A percentile compares a stretch with the other conserved stretches of the same genome.
phyloP scores from a whole-genome alignment of 352 stramenopile species.

The Globisporangium rhizosaccharum region DNA sequence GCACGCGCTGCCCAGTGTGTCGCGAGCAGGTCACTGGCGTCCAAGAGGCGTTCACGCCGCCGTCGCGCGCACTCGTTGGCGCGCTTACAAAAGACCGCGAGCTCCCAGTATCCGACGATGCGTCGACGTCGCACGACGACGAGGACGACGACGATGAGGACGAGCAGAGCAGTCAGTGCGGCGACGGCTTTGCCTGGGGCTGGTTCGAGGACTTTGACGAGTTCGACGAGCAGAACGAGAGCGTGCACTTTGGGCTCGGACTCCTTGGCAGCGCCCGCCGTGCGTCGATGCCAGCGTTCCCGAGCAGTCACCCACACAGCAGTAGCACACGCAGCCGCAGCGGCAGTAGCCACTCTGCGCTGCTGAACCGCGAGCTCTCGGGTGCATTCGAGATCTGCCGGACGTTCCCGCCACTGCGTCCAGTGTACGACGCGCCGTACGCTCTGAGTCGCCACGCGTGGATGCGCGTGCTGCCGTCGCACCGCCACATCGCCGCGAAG shows the following conservation, averaged over 20 bases:
- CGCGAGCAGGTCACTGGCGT: constrained; percentile 53
- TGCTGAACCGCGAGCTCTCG: constrained; percentile 59
- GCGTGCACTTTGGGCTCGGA: constrained; percentile 11
- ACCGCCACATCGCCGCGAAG: constrained; percentile 71
- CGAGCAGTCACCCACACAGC: constrained; percentile 1
- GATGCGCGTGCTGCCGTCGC: constrained; percentile 56
- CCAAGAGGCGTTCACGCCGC: constrained; percentile 42
- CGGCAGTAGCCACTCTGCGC: constrained; percentile 22
- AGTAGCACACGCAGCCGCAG: constrained; percentile 4
- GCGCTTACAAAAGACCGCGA: constrained; percentile 44
- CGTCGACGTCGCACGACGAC: constrained; percentile 38
- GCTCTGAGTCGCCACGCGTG: constrained; percentile 54
- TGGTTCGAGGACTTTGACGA: constrained; percentile 85
- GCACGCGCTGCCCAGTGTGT: constrained; percentile 61
- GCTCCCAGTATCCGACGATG: constrained; percentile 35
- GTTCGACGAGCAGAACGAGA: constrained; percentile 40
- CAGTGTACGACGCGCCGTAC: constrained; percentile 60
- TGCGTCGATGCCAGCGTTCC: constrained; percentile 18
- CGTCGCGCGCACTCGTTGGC: constrained; percentile 18
- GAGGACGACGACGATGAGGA: constrained; percentile 29
- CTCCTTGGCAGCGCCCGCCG: constrained; percentile 16
- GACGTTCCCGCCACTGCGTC: constrained; percentile 51
- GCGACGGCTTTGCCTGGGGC: constrained; percentile 55
- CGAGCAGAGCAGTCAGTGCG: constrained; percentile 32
- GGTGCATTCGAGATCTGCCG: constrained; percentile 69